Base-by-base conservation (phyloP, 352 stramenopile genomes). In the Peronospora destructor region DNA sequence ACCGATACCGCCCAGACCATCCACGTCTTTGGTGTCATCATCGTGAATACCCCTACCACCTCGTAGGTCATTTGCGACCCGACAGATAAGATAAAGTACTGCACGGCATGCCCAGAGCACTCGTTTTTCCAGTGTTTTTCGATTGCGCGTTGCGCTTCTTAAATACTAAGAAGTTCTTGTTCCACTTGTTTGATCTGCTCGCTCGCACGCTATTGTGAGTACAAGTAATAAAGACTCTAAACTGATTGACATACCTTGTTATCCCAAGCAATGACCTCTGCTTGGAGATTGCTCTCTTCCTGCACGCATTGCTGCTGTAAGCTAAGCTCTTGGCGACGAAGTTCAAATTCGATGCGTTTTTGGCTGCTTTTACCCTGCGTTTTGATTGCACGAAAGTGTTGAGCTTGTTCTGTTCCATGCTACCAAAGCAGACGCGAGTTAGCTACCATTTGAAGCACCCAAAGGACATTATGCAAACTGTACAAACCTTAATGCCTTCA, bases 401-500 rank as follows among this genome's bases (percentile, higher is more conserved):
- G 28, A 26, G 44, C 54, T 25, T 50, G 62, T 11, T 66, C 49
- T 13, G 28, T 54, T 25, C 58, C 62, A 29, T 71, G 32, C 62
- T 71, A 46, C 8, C 35, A 38, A 42, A 30, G 33, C 12, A 45
- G 28, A 33, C 32, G 26, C 2, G 6, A 42, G 14, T 50, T 10
- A 49, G 14, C 14, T 45, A 9, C n/a, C 11, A 21, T 45, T 6
- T 34, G 13, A 12, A 19, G 23, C 6, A 45, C 4, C 12, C 25
- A 9, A 10, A 17, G 0, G 21, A 19, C 35, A 14, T 48, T 11
- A 30, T 39, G 28, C 13, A 30, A 36, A 9, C 38, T 37, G 14
- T 53, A 43, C 41, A 37, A 47, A 71, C 62, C 58, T 66, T 51
- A 21, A 71, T 71, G 6, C 62, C 62, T 53, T 68, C 58, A 26